Percentiles rank a stretch among this genome's conserved stretches.
Evolutionary conservation across 2,329 filamentous ascomycete species (phyloP).

Genomic region (Fusarium equiseti): DNA sequence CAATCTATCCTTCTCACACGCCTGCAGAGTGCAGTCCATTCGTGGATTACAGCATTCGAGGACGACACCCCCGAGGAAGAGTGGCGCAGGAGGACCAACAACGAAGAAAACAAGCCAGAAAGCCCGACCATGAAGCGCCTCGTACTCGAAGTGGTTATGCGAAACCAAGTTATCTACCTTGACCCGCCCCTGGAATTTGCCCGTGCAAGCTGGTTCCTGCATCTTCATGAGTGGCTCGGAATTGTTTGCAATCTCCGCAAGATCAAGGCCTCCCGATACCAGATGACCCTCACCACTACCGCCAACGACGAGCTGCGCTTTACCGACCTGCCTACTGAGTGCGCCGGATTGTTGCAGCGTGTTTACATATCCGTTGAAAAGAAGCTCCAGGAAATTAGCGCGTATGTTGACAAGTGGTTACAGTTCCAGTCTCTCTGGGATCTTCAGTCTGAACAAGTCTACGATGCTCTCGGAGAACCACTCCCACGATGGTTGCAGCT

Average conservation of each 20-base stretch:
- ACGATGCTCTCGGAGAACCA: conserved; percentile 90
- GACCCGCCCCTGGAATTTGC: conserved; percentile 94
- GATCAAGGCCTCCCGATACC: conserved; percentile 94
- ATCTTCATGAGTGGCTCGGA: conserved; percentile 93
- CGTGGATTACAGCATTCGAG: conserved; percentile 90
- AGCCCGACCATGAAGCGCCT: conserved; percentile 77
- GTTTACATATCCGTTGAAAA: conserved; percentile 88
- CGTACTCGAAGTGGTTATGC: conserved; percentile 95
- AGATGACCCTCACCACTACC: conserved; percentile 81
- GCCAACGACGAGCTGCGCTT: conserved; percentile 79
- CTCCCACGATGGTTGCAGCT: conserved; percentile 93
- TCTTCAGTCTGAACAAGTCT: conserved; percentile 94
- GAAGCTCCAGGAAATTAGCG: conserved; percentile 82
- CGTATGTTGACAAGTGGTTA: conserved; percentile 97
- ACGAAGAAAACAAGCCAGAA: conserved; percentile 62
- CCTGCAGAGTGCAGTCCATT: conserved; percentile 83
- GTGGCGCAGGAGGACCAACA: conserved; percentile 63
- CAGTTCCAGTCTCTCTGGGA: conserved; percentile 99
- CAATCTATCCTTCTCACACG: conserved; percentile 83
- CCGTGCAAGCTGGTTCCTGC: conserved; percentile 91
- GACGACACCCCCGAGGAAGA: conserved; percentile 67
- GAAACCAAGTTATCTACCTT: conserved; percentile 96
- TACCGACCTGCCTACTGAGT: conserved; percentile 84
- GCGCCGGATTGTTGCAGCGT: conserved; percentile 80
- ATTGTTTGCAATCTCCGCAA: conserved; percentile 92